Conservation (phyloP, 306 rosid species). For the Begonia peltatifolia region DNA sequence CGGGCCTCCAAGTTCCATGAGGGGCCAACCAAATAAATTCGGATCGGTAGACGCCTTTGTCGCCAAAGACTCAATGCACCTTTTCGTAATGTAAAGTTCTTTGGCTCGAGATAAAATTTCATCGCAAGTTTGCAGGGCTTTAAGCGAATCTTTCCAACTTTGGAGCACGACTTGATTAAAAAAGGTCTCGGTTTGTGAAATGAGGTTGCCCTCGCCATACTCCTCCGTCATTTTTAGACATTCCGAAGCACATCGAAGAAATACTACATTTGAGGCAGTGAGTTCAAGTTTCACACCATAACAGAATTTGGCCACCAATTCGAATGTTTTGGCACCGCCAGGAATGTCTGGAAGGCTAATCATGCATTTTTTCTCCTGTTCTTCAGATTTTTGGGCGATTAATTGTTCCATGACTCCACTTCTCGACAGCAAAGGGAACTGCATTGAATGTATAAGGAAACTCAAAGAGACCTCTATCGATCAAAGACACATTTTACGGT, state of each 20-base stretch:
- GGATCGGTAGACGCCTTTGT: constrained; percentile 83
- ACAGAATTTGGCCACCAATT: constrained; percentile 88
- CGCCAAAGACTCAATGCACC: constrained; percentile 88
- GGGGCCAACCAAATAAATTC: constrained; percentile 91
- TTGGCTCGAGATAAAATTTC: constrained; percentile 48
- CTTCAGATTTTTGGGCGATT: constrained; percentile 70
- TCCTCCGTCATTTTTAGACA: constrained; percentile 91
- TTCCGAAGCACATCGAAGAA: constrained; percentile 87
- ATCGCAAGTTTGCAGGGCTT: constrained; percentile 74
- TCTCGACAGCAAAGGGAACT: constrained; percentile 99
- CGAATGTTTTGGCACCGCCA: constrained; percentile 86
- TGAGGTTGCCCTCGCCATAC: constrained; percentile 74
- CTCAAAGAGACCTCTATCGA: neutral
- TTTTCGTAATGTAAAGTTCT: constrained; percentile 58
- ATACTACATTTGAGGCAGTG: constrained; percentile 79
- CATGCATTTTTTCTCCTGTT: constrained; percentile 46
- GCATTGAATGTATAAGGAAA: constrained; percentile 21
- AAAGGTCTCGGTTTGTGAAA: constrained; percentile 56
- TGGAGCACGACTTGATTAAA: constrained; percentile 68
- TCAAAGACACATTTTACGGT: constrained; percentile 1
- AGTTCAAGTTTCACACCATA: constrained; percentile 95
- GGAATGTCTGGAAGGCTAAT: constrained; percentile 59
- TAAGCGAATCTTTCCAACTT: constrained; percentile 87
- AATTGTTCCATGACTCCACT: constrained; percentile 77
- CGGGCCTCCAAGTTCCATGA: constrained; percentile 85